phyloP scores from a whole-genome alignment of 1,284 basidiomycete genomes.

The Microbotryum lychnidis-dioicae region DNA sequence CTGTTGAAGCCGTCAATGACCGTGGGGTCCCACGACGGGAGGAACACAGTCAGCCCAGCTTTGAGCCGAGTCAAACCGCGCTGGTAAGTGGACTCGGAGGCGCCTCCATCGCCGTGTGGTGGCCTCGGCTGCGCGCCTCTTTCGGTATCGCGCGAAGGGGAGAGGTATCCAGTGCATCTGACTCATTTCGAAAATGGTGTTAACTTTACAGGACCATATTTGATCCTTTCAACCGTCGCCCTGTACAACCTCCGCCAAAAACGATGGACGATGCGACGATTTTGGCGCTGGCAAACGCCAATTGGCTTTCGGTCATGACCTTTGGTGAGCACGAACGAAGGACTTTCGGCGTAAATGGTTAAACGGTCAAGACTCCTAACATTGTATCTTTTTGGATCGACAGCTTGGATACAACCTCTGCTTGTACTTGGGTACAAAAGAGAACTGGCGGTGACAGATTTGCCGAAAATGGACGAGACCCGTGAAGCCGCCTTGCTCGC shows the following conservation, averaged over 20 bases:
- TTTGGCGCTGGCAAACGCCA: slow-evolving; percentile 54
- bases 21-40: too few species aligned
- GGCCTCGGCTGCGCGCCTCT: too few species aligned
- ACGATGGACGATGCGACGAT: slow-evolving; percentile 54
- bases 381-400: background rate
- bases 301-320: slow-evolving; percentile 52
- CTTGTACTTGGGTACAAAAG: slow-evolving; percentile 56
- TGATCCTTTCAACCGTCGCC: slow-evolving; percentile 27
- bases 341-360: background rate
- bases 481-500: slow-evolving; percentile 51
- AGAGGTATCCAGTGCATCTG: too few species aligned
- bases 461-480: slow-evolving; percentile 48
- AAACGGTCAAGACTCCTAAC: background rate
- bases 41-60: too few species aligned
- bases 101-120: too few species aligned
- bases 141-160: too few species aligned
- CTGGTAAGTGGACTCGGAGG: too few species aligned
- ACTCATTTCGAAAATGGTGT: background rate
- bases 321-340: slow-evolving; percentile 39
- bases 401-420: slow-evolving; percentile 24
- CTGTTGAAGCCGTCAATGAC: too few species aligned
- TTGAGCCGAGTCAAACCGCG: too few species aligned
- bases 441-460: slow-evolving; percentile 12
- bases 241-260: slow-evolving; percentile 52
- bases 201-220: slow-evolving; percentile 13